Conservation (phyloP, 1,139 yeast genomes). For the Williopsis jadinii region DNA sequence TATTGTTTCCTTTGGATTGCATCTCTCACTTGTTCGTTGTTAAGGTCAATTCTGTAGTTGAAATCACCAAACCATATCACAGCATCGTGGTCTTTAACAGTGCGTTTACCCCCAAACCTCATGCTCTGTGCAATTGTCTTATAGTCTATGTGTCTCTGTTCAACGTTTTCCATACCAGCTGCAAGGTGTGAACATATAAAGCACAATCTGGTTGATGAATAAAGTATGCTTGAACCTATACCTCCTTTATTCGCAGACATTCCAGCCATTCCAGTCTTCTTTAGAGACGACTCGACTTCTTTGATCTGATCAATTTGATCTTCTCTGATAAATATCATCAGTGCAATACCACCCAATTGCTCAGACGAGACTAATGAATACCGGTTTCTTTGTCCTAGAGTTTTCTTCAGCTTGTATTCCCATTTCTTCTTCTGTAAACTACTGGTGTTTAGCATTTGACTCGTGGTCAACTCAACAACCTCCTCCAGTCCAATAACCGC, state of each 20-base stretch:
- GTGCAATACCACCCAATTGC: constrained; percentile 88
- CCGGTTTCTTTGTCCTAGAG: constrained; percentile 45
- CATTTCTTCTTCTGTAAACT: constrained; percentile 64
- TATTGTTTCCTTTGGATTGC: constrained; percentile 42
- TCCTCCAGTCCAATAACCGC: constrained; percentile 88
- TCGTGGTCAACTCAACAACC: constrained; percentile 84
- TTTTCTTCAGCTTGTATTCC: constrained; percentile 61
- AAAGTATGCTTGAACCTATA: constrained; percentile 74
- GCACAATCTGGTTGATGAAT: constrained; percentile 72
- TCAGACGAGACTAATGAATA: constrained; percentile 76
- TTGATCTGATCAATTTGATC: constrained; percentile 57
- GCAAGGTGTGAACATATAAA: constrained; percentile 91
- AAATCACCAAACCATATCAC: constrained; percentile 95
- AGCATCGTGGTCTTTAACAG: constrained; percentile 75
- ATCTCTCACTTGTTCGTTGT: constrained; percentile 68
- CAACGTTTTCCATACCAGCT: constrained; percentile 80
- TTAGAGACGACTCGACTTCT: constrained; percentile 71
- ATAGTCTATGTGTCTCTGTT: constrained; percentile 85
- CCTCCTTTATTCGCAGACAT: constrained; percentile 92
- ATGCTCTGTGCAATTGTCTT: constrained; percentile 74
- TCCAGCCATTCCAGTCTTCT: constrained; percentile 88
- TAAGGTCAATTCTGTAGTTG: constrained; percentile 76
- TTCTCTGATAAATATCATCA: constrained; percentile 63
- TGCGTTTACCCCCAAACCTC: constrained; percentile 62
- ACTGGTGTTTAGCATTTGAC: constrained; percentile 82